Evolutionary conservation across 345 rosid genomes (phyloP).

Genomic region (Euphorbia pulcherrima): DNA sequence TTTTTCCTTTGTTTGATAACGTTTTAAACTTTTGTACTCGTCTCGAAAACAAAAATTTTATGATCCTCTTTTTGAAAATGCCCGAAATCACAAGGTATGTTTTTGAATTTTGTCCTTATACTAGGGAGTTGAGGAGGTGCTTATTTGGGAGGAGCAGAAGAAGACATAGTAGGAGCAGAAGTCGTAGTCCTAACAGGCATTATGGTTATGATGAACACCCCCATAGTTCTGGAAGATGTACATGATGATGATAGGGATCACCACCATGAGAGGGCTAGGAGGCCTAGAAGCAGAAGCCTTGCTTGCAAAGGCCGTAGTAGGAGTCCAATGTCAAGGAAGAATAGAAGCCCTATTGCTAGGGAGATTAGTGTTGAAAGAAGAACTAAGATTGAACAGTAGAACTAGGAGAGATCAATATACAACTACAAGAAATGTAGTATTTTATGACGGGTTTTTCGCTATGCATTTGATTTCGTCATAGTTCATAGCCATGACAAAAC

Average conservation of each 20-base stretch:
- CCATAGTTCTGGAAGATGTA: no score
- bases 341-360: constrained; percentile 49
- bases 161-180: constrained; percentile 50
- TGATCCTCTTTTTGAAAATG: no score
- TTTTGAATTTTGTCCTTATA: no score
- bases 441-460: no score
- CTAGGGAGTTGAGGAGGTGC: constrained; percentile 59
- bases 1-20: no score
- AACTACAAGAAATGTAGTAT: no score
- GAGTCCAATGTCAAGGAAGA: constrained; percentile 51
- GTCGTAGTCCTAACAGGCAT: constrained; percentile 60
- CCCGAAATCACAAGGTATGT: no score
- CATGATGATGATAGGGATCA: constrained; percentile 45
- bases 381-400: constrained; percentile 76
- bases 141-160: constrained; percentile 51
- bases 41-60: no score
- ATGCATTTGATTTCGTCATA: no score
- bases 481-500: no score
- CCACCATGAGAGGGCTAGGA: constrained; percentile 41
- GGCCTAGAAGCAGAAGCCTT: constrained; percentile 49
- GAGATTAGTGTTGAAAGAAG: constrained; percentile 79
- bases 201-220: constrained; percentile 46
- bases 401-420: constrained; percentile 67
- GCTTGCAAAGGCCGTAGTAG: constrained; percentile 44
- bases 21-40: no score